Evolutionary conservation across 441 rosid species (phyloP), one percentile per base, ranked within the genome.

Genomic region (Corymbia citriodora): DNA sequence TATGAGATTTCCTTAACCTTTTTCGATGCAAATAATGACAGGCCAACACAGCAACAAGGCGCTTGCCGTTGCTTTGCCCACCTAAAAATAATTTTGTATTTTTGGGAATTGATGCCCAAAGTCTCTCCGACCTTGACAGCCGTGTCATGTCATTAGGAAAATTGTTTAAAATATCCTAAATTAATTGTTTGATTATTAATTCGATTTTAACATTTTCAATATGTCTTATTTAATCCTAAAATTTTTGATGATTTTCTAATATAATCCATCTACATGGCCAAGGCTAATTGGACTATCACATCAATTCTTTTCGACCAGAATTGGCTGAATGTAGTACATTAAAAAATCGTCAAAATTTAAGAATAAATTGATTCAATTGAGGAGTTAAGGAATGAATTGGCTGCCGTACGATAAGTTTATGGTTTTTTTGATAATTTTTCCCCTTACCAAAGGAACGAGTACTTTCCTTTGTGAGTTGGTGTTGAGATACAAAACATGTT

Each of bases 131-230:
- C 79, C 79, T 70, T 49, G 13, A 21, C 21, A 19, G 45, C 8
- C 15, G 7, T 31, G 79, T 68, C 79, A 68, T 31, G 23, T 31
- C 79, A 31, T 31, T 3, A 0, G 19, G 45, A 68, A 31, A 68
- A 31, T 68, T 9, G 2, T 68, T 68, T 23, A 31, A 68, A 68
- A 31, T 31, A 21, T 2, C 19, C 6, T 68, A 68, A 72, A 19
- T 18, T 72, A 3, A n/a, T 14, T 15, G 4, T 21, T 19, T 1
- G 9, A 6, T 21, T 4, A 2, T 14, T 8, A 3, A 0, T 40
- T 74, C 5, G 10, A 19, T 36, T 6, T 33, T 72, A 72, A 72
- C 3, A 2, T 18, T 72, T 72, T 72, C 7, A 72, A 33, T 36
- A 0, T 10, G 4, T 9, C 4, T 11, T 21, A 40, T 74, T 74